Evolutionary conservation across 805 yeast genomes (phyloP).

Genomic region (Jamesozyma jinghongensis): DNA sequence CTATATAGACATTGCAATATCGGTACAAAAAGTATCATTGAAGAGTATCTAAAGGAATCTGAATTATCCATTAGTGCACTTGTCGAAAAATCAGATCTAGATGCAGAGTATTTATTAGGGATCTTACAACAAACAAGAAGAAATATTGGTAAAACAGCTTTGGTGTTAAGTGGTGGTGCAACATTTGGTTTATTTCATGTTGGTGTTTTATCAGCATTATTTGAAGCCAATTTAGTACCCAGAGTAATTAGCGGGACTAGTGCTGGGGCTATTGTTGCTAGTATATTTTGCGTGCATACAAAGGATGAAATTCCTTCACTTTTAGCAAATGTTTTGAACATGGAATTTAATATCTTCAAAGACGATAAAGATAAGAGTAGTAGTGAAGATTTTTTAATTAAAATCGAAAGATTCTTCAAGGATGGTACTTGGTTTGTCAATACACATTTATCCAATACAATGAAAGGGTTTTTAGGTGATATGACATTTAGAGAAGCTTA

Average conservation of each 20-base stretch:
- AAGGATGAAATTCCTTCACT: constrained; percentile 58
- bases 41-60: constrained; percentile 77
- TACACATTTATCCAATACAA: constrained; percentile 57
- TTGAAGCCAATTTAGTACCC: constrained; percentile 71
- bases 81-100: constrained; percentile 34
- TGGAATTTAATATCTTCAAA: constrained; percentile 47
- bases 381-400: constrained; percentile 42
- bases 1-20: constrained; percentile 69
- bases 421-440: constrained; percentile 88
- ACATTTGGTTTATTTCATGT: constrained; percentile 88
- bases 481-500: constrained; percentile 91
- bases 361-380: constrained; percentile 42
- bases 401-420: constrained; percentile 55
- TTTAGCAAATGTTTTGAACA: constrained; percentile 38
- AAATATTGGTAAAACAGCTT: constrained; percentile 88
- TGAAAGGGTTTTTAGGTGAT: constrained; percentile 75
- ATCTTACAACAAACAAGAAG: constrained; percentile 81
- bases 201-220: constrained; percentile 76
- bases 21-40: constrained; percentile 79
- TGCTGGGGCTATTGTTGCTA: constrained; percentile 92
- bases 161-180: constrained; percentile 94
- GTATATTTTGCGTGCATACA: constrained; percentile 73
- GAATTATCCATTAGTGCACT: constrained; percentile 33
- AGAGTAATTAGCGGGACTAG: constrained; percentile 87
- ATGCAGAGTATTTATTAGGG: constrained; percentile 61